A percentile compares a stretch with the other conserved stretches of the same genome.
These are phyloP conservation scores for Ephemerocybe angulata DNA, from an alignment of 768 basidiomycete genomes.

Conservation along the genomic window DNA sequence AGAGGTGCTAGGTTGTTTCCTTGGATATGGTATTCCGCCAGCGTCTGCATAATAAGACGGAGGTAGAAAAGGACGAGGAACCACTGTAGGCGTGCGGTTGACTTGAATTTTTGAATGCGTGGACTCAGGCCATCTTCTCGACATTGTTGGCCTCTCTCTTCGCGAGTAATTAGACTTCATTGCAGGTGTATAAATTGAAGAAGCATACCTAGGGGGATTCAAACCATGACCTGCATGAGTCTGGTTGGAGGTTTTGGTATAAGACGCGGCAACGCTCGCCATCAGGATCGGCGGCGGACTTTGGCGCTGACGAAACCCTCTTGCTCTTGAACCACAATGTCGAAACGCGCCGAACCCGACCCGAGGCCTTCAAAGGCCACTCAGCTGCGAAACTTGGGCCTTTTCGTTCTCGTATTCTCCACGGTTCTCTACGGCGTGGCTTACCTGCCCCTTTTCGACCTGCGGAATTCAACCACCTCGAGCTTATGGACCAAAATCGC, in stretches of 20 bases:
- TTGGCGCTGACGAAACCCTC: no score
- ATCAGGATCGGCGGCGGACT: no score
- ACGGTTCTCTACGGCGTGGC: no score
- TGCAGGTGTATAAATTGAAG: no score
- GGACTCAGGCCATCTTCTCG: background rate
- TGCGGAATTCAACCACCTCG: background rate
- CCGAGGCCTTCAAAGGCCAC: background rate
- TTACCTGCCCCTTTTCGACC: no score
- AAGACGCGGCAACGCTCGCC: no score
- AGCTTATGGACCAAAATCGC: background rate
- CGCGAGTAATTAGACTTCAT: no score
- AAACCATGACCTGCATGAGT: no score
- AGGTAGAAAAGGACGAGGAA: conserved; percentile 4
- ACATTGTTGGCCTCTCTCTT: background rate
- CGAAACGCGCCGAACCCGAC: background rate
- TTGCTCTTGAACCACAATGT: background rate
- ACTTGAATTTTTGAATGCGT: background rate
- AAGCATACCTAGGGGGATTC: no score
- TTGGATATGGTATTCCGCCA: conserved; percentile 6
- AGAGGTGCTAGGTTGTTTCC: background rate
- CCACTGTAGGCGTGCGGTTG: background rate
- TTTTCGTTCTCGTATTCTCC: background rate
- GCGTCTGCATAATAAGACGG: conserved; percentile 15
- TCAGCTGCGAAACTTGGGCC: background rate
- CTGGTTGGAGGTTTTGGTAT: no score